Conservation (phyloP, 2,329 filamentous ascomycete species). For the Ilyonectria robusta region DNA sequence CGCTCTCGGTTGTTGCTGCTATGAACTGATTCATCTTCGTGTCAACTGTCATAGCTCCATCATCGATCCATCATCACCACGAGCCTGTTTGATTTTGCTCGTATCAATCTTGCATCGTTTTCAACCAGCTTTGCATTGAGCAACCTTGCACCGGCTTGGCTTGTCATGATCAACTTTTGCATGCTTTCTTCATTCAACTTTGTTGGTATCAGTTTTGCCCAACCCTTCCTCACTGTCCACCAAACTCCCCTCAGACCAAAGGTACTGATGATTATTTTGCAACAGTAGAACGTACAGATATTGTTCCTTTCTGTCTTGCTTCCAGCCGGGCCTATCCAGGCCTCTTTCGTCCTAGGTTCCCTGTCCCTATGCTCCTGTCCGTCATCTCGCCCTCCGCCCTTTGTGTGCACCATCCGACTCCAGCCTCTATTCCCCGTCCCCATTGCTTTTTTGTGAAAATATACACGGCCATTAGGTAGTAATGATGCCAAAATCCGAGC, state of each 20-base stretch:
- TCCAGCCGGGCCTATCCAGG: slow-evolving; percentile 26
- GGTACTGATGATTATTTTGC: slow-evolving; percentile 40
- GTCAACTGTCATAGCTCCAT: slow-evolving; percentile 4
- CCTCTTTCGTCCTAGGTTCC: slow-evolving; percentile 27
- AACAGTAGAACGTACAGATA: slow-evolving; percentile 48
- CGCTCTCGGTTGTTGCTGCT: slow-evolving; percentile 5
- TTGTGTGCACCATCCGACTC: slow-evolving; percentile 39
- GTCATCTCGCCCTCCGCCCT: slow-evolving; percentile 38
- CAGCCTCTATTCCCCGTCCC: slow-evolving; percentile 41
- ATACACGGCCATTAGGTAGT: slow-evolving; percentile 50
- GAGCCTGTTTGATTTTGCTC: slow-evolving; percentile 5
- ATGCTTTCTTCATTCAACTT: slow-evolving; percentile 24
- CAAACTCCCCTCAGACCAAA: slow-evolving; percentile 36
- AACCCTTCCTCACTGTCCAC: slow-evolving; percentile 22
- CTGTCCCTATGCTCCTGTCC: slow-evolving; percentile 29
- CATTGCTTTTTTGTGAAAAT: slow-evolving; percentile 49
- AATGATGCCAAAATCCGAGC: slow-evolving; percentile 50
- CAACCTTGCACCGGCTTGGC: neutral
- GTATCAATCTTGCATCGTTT: neutral
- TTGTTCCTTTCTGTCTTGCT: slow-evolving; percentile 36
- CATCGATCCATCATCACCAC: neutral
- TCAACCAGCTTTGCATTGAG: neutral
- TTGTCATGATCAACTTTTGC: slow-evolving; percentile 16
- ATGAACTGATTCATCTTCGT: slow-evolving; percentile 21
- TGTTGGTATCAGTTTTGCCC: slow-evolving; percentile 33